A percentile compares a stretch with the other conserved stretches of the same genome.
Evolutionary conservation across 257 asterid species (phyloP).

Genomic region (Plantago ovata): DNA sequence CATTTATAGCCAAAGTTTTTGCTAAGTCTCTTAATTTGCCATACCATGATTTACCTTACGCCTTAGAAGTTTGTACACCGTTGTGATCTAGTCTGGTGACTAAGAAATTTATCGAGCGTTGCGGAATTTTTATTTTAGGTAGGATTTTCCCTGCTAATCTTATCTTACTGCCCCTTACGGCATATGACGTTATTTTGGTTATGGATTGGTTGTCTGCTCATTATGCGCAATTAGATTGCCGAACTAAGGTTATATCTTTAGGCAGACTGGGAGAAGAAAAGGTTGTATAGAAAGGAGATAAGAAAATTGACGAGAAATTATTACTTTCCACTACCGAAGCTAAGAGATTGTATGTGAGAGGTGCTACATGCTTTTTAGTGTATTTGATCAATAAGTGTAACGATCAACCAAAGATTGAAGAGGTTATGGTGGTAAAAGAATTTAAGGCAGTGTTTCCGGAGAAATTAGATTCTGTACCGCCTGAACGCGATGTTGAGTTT

Average conservation of each 20-base stretch:
- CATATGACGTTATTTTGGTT: not conserved
- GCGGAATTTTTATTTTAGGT: not conserved
- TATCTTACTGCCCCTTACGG: not conserved
- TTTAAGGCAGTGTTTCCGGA: not conserved
- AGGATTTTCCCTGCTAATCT: not conserved
- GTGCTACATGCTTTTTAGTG: not conserved
- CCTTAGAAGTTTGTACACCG: not conserved
- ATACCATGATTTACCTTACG: too few species aligned
- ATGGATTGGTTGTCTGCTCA: not conserved
- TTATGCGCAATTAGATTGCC: not conserved
- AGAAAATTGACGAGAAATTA: not conserved
- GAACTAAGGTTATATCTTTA: not conserved
- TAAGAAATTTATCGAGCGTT: too few species aligned
- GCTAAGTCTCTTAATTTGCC: too few species aligned
- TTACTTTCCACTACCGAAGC: not conserved
- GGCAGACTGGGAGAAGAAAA: not conserved
- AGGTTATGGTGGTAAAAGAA: not conserved
- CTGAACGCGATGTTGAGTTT: not conserved
- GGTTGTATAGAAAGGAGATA: not conserved
- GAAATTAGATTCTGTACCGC: not conserved
- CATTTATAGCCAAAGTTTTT: too few species aligned
- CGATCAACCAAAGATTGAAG: not conserved
- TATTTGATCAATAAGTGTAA: not conserved
- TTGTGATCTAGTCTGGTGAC: not conserved
- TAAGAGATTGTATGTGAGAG: not conserved